Evolutionary conservation across 2,329 filamentous ascomycete genomes (phyloP).

Genomic region (Alternaria burnsii): DNA sequence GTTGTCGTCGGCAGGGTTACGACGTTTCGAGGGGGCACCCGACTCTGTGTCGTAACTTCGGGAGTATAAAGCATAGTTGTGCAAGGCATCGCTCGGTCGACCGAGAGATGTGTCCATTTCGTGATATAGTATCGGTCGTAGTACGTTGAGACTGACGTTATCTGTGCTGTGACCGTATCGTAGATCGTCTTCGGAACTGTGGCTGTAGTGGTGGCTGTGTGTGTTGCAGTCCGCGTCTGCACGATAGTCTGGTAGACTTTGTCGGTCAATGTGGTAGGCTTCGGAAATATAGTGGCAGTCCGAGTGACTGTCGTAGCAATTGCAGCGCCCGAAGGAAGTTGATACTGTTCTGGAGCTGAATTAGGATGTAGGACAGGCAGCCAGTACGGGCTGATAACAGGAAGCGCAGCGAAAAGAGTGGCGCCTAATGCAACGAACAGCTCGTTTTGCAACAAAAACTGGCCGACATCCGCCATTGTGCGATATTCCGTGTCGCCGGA

Average conservation of each 20-base stretch:
- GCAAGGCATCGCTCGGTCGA: background rate
- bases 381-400: background rate
- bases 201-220: background rate
- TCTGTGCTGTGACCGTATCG: conserved; percentile 1
- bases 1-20: background rate
- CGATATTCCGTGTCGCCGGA: background rate
- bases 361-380: background rate
- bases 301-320: background rate
- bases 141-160: conserved; percentile 1
- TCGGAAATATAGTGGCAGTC: background rate
- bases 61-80: background rate
- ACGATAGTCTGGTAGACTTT: conserved; percentile 2
- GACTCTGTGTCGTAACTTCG: background rate
- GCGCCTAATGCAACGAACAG: background rate
- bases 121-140: conserved; percentile 1
- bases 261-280: conserved; percentile 2
- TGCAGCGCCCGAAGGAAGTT: background rate
- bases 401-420: background rate
- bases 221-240: background rate
- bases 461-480: background rate
- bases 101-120: conserved; percentile 4
- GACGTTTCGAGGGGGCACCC: background rate
- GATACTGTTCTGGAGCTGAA: background rate
- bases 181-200: background rate
- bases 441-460: conserved; percentile 1